Conservation (phyloP, 2,329 filamentous ascomycete species). For the Exutisphaerella laricina region DNA sequence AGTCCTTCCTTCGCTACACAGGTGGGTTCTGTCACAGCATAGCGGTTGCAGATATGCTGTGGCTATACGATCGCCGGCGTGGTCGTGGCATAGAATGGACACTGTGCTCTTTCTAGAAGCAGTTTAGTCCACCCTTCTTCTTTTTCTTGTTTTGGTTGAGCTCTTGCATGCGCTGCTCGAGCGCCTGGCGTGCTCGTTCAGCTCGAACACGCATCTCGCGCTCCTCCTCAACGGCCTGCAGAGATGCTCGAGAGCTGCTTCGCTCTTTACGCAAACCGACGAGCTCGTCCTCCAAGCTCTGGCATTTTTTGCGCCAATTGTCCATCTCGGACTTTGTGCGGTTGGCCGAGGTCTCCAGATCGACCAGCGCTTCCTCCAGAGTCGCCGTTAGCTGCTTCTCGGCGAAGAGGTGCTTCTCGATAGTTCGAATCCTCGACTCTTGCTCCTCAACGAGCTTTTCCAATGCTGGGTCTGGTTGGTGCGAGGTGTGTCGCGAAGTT, state of each 20-base stretch:
- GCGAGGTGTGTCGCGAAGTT: conserved; percentile 65
- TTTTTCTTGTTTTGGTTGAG: conserved; percentile 82
- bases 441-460: conserved; percentile 88
- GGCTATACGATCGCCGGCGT: neutral
- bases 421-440: conserved; percentile 87
- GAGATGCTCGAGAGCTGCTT: conserved; percentile 53
- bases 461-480: conserved; percentile 57
- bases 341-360: conserved; percentile 86
- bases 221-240: conserved; percentile 95
- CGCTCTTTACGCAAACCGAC: conserved; percentile 58
- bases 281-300: conserved; percentile 66
- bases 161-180: conserved; percentile 74
- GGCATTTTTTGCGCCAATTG: conserved; percentile 80
- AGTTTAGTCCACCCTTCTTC: conserved; percentile 93
- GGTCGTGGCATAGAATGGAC: conserved; percentile 11
- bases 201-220: conserved; percentile 85
- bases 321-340: conserved; percentile 89
- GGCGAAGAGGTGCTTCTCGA: conserved; percentile 92
- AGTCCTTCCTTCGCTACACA: neutral
- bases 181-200: conserved; percentile 78
- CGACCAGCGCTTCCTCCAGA: conserved; percentile 89
- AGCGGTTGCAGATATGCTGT: conserved; percentile 1
- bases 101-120: conserved; percentile 61
- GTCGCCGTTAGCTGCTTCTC: conserved; percentile 96
- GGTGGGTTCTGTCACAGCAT: neutral